Conservation (phyloP, 208 protist species). For the Wallacemonas collosoma region DNA sequence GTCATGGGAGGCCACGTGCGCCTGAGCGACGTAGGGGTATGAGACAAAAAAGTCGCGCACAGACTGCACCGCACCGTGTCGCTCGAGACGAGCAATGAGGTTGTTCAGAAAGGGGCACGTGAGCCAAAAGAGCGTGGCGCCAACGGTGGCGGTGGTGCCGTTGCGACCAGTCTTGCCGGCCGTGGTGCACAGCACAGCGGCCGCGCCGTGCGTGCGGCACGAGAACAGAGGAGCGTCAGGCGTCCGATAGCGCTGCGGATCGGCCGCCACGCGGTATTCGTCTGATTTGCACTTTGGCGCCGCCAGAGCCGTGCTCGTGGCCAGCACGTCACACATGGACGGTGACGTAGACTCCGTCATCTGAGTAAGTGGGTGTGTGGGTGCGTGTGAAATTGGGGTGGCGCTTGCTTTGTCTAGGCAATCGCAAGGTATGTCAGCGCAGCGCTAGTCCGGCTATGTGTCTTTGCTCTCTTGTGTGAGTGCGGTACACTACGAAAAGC, state of each 20-base stretch:
- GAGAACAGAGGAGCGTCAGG: conserved; percentile 60
- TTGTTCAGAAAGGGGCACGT: conserved; percentile 84
- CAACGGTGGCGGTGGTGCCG: conserved; percentile 66
- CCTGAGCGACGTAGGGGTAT: conserved; percentile 18
- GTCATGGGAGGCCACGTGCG: conserved; percentile 66
- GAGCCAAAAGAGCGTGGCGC: conserved; percentile 84
- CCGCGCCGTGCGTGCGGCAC: conserved; percentile 50
- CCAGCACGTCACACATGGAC: background rate
- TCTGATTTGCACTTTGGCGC: conserved; percentile 24
- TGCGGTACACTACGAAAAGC: too few relatives aligned
- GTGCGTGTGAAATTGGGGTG: too few relatives aligned
- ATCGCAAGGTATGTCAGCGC: too few relatives aligned
- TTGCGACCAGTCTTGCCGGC: conserved; percentile 77
- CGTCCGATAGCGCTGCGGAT: conserved; percentile 61
- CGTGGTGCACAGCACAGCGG: conserved; percentile 75
- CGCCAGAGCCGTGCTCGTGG: background rate
- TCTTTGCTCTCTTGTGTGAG: too few relatives aligned
- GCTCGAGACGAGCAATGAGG: conserved; percentile 75
- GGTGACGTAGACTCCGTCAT: background rate
- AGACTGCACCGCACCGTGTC: conserved; percentile 46
- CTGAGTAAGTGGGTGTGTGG: too few relatives aligned
- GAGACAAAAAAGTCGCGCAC: conserved; percentile 32
- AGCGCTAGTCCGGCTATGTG: too few relatives aligned
- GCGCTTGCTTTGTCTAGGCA: too few relatives aligned
- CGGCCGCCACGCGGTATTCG: conserved; percentile 56